phyloP scores from a whole-genome alignment of 2,329 filamentous ascomycete species.

The Madurella mycetomatis region DNA sequence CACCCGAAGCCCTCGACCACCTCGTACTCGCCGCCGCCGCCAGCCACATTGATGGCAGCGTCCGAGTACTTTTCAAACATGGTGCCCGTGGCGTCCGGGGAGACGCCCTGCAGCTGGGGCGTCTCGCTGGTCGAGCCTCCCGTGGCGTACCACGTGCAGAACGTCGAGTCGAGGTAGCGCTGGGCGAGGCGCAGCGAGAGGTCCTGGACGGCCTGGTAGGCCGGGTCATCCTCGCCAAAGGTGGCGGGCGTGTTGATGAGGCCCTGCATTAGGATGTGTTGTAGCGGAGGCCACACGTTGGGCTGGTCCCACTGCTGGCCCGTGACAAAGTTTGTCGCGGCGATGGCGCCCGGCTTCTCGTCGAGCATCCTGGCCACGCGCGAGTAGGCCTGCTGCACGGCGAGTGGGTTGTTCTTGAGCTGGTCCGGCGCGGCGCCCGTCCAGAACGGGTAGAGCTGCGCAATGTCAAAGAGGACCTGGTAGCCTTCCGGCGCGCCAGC shows the following conservation, averaged over 20 bases:
- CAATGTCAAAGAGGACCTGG: conserved; percentile 54
- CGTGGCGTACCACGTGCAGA: conserved; percentile 66
- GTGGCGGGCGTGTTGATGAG: conserved; percentile 57
- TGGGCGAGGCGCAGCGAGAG: conserved; percentile 58
- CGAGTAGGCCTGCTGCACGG: conserved; percentile 50
- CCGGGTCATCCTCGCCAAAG: conserved; percentile 48
- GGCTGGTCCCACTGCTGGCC: conserved; percentile 68
- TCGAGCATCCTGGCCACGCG: conserved; percentile 52
- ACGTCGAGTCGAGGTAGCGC: conserved; percentile 62
- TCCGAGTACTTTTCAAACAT: conserved; percentile 70
- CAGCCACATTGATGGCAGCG: conserved; percentile 55
- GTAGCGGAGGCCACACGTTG: conserved; percentile 65
- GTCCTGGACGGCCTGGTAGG: conserved; percentile 49
- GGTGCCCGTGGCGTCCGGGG: conserved; percentile 45
- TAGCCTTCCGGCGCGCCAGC: conserved; percentile 47
- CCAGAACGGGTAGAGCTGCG: conserved; percentile 67
- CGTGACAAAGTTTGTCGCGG: conserved; percentile 57
- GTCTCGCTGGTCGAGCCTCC: conserved; percentile 55
- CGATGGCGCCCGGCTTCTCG: conserved; percentile 51
- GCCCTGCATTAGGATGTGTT: conserved; percentile 60
- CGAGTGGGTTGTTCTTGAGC: conserved; percentile 55
- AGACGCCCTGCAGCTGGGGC: conserved; percentile 46
- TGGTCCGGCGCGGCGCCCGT: conserved; percentile 56
- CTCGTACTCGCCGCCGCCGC: conserved; percentile 63
- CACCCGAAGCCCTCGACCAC: conserved; percentile 69